Conservation (phyloP, 2,329 filamentous ascomycete species). For the Xylaria hypoxylon region DNA sequence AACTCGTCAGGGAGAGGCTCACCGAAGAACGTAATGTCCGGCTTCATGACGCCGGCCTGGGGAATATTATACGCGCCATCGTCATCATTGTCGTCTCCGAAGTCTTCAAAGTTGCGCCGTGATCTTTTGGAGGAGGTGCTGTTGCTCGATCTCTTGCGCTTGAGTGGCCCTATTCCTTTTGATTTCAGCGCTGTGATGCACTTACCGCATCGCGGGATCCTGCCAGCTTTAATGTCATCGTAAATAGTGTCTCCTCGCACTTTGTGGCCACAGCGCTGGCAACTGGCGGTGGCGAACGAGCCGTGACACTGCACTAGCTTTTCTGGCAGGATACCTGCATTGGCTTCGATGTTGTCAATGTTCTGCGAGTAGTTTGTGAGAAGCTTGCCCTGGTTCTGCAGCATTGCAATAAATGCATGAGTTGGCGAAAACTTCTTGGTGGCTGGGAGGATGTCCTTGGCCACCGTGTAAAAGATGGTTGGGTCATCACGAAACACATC, state of each 20-base stretch:
- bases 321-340: conserved; percentile 82
- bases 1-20: conserved; percentile 89
- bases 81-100: conserved; percentile 60
- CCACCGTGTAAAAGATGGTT: conserved; percentile 88
- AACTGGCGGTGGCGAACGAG: conserved; percentile 92
- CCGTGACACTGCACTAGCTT: conserved; percentile 97
- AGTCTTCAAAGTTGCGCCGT: conserved; percentile 53
- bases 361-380: conserved; percentile 99
- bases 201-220: conserved; percentile 79
- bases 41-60: conserved; percentile 86
- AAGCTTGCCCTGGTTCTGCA: conserved; percentile 89
- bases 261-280: conserved; percentile 81
- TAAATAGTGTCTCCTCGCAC: conserved; percentile 83
- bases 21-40: conserved; percentile 98
- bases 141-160: conserved; percentile 66
- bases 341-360: conserved; percentile 93
- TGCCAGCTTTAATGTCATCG: conserved; percentile 78
- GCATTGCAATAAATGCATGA: conserved; percentile 89
- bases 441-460: conserved; percentile 86
- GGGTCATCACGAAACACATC: conserved; percentile 87
- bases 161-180: conserved; percentile 58
- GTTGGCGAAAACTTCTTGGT: conserved; percentile 88
- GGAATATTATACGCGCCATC: conserved; percentile 73
- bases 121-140: conserved; percentile 47
- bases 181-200: conserved; percentile 70